A percentile compares a stretch with the other conserved stretches of the same genome.
These are phyloP conservation scores for Pseudogymnoascus sp. DNA, from an alignment of 2,329 filamentous ascomycete species.

Conservation along the genomic window DNA sequence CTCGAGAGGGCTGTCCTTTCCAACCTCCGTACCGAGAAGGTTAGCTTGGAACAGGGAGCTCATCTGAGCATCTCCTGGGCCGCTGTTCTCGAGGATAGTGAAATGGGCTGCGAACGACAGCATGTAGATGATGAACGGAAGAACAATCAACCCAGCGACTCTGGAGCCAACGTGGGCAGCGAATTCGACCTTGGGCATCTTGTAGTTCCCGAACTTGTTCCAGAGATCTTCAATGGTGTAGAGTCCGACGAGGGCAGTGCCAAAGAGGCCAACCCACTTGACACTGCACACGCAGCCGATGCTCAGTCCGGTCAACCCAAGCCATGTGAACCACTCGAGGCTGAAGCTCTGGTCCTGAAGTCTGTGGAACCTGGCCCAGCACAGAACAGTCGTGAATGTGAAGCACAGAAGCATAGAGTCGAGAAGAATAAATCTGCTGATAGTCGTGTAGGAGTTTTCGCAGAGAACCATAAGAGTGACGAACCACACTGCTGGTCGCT, in stretches of 20 bases:
- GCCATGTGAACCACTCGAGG: constrained; percentile 87
- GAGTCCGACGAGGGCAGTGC: constrained; percentile 85
- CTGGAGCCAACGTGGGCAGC: constrained; percentile 73
- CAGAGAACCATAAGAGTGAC: constrained; percentile 95
- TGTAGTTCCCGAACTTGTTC: constrained; percentile 93
- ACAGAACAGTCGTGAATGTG: constrained; percentile 94
- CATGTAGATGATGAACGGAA: constrained; percentile 88
- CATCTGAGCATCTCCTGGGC: constrained; percentile 99
- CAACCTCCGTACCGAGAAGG: constrained; percentile 84
- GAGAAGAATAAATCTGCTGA: constrained; percentile 94
- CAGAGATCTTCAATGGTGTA: constrained; percentile 96
- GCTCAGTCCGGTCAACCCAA: constrained; percentile 86
- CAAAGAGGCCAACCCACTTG: constrained; percentile 95
- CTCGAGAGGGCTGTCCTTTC: constrained; percentile 88
- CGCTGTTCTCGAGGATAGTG: constrained; percentile 83
- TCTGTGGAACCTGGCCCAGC: constrained; percentile 94
- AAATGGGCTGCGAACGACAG: constrained; percentile 95
- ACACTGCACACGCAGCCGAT: constrained; percentile 98
- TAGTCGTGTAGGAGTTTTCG: constrained; percentile 98
- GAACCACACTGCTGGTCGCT: constrained; percentile 83
- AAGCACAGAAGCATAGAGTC: constrained; percentile 99
- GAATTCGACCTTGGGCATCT: constrained; percentile 75
- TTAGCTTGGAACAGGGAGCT: constrained; percentile 99
- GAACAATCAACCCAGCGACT: constrained; percentile 76
- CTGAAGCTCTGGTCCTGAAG: constrained; percentile 81